phyloP scores from a whole-genome alignment of 1,284 basidiomycete genomes.

The Cystobasidium sp. region DNA sequence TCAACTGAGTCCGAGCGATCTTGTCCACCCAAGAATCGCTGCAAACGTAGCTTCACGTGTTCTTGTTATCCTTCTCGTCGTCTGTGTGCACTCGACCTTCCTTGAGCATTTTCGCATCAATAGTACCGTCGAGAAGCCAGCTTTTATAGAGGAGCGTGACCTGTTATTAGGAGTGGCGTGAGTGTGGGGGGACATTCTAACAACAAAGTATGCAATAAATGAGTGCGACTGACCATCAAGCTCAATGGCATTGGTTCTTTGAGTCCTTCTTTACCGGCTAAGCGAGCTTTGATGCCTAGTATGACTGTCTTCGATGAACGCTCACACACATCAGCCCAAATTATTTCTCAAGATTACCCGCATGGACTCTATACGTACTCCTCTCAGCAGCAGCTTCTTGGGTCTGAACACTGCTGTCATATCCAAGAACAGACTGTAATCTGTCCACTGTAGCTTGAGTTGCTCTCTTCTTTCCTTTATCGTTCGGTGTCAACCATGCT shows the following conservation, averaged over 20 bases:
- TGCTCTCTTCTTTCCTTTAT: slow-evolving; percentile 16
- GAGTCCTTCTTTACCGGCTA: slow-evolving; percentile 21
- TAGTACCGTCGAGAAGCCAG: slow-evolving; percentile 42
- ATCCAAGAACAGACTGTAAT: slow-evolving; percentile 5
- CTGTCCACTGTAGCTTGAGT: slow-evolving; percentile 7
- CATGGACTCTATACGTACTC: neutral
- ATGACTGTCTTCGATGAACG: slow-evolving; percentile 7
- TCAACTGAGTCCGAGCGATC: too few species aligned
- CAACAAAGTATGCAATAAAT: neutral
- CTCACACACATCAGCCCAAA: neutral
- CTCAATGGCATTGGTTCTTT: slow-evolving; percentile 39
- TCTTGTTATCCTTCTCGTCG: slow-evolving; percentile 6
- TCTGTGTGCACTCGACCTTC: slow-evolving; percentile 20
- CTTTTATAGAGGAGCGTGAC: slow-evolving; percentile 35
- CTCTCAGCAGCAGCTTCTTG: slow-evolving; percentile 10
- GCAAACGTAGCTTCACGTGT: neutral
- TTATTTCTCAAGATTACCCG: neutral
- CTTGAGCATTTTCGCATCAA: slow-evolving; percentile 33
- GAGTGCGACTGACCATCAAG: slow-evolving; percentile 12
- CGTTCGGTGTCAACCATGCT: slow-evolving; percentile 29
- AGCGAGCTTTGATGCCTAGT: slow-evolving; percentile 21
- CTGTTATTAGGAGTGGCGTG: slow-evolving; percentile 11
- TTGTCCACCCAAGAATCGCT: too few species aligned
- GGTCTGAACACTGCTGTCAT: neutral
- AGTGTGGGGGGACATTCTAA: neutral